Evolutionary conservation across 2,329 filamentous ascomycete genomes (phyloP), one percentile per base, ranked within the genome.

Genomic region (Aspergillus jensenii): DNA sequence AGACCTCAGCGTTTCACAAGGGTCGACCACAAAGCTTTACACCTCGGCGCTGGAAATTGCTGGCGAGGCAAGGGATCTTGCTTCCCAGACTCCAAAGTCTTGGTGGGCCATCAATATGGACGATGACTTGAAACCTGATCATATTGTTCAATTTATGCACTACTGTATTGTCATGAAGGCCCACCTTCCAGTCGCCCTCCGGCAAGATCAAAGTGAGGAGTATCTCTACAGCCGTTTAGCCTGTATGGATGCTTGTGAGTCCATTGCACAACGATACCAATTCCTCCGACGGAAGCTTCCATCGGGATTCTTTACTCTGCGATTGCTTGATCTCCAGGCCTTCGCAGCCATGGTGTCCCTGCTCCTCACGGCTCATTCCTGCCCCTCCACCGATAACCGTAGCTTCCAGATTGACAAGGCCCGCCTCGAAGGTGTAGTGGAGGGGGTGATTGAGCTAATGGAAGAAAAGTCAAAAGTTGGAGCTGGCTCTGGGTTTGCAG

Each of bases 141-240:
- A 65, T 31, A 17, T 65, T 3, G 59, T 65, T 8, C 61, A 65
- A 12, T 59, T 59, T 25, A 27, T 65, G 9, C 63, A 65, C 44
- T 55, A 59, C 40, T 55, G n/a, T 35, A 35, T 59, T 4, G n/a
- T 58, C 6, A 63, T 65, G 63, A 58, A 60, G 40, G 54, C 52
- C 2, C 55, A 65, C 33, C 39, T 64, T 8, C 63, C 63, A 3
- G 33, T 62, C 9, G 55, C 59, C 6, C 48, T 65, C 12, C 53
- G 55, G 15, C 63, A 55, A 41, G 58, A 56, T 15, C 31, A 31
- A 7, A 57, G 58, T 1, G 56, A 60, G 19, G 61, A 59, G 23
- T 53, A 59, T 41, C 11, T 62, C 5, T 59, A 63, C 44, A 60
- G 58, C n/a, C 59, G 58, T 1, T 39, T 62, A 27, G 57, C 61